These are phyloP conservation scores for Podila epigama DNA, from an alignment of 192 early-diverging fungal genomes.

Conservation along the genomic window DNA sequence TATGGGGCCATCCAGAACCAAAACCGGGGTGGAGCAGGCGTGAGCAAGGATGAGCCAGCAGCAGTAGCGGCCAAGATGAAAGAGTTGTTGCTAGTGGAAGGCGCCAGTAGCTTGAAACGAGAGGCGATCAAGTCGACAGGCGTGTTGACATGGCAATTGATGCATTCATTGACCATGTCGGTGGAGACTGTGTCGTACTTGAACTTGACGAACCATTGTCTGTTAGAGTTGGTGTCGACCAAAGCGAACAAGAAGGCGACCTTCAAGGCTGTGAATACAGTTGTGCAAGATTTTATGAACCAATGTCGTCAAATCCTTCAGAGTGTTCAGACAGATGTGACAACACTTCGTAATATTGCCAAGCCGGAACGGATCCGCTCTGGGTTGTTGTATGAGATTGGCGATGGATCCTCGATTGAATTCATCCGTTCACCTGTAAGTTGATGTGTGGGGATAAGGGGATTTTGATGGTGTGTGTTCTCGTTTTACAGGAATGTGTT, in stretches of 20 bases:
- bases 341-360: constrained; percentile 24
- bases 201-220: constrained; percentile 35
- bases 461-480: too few relatives aligned
- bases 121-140: constrained; percentile 42
- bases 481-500: too few relatives aligned
- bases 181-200: constrained; percentile 39
- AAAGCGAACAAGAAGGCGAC: constrained; percentile 39
- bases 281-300: constrained; percentile 39
- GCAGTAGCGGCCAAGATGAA: constrained; percentile 27
- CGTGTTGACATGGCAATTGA: constrained; percentile 29
- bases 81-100: constrained; percentile 6
- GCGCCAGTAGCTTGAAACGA: constrained; percentile 22
- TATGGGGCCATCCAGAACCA: constrained; percentile 36
- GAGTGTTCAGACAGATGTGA: constrained; percentile 22
- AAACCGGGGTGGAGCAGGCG: too few relatives aligned
- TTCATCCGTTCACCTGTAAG: constrained; percentile 42
- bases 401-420: constrained; percentile 40
- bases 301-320: constrained; percentile 34
- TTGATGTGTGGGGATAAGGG: too few relatives aligned
- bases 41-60: constrained; percentile 32
- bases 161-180: constrained; percentile 18
- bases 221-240: constrained; percentile 33
- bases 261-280: constrained; percentile 25
- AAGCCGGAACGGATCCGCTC: constrained; percentile 32
- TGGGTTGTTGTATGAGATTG: constrained; percentile 38